Evolutionary conservation across 1,284 basidiomycete genomes (phyloP).

Genomic region (Microbotryum silenes-acaulis): DNA sequence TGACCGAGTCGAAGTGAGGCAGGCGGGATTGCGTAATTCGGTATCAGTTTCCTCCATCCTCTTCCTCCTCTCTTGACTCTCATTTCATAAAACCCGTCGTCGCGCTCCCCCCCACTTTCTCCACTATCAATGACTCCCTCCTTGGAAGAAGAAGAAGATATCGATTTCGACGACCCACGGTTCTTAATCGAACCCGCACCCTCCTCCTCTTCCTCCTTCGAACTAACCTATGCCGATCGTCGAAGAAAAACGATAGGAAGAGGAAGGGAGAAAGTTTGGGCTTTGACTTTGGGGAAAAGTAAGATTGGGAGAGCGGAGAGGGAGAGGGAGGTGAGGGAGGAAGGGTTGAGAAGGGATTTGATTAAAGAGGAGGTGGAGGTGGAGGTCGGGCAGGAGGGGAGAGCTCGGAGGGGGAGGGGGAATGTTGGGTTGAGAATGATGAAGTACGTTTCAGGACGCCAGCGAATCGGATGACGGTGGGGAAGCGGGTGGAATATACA

Average conservation of each 20-base stretch:
- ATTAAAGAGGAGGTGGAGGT: background rate
- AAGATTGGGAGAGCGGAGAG: conserved; percentile 15
- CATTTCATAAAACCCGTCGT: too few species aligned
- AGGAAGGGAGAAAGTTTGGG: background rate
- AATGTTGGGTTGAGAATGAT: conserved; percentile 73
- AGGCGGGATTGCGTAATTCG: too few species aligned
- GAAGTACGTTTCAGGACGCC: conserved; percentile 42
- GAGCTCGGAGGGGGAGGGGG: conserved; percentile 63
- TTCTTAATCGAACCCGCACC: conserved; percentile 12
- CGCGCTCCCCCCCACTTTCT: too few species aligned
- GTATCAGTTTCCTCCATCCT: too few species aligned
- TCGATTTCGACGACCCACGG: conserved; percentile 31
- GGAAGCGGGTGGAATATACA: too few species aligned
- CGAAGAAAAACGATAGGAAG: background rate
- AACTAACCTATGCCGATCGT: conserved; percentile 19
- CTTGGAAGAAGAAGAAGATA: background rate
- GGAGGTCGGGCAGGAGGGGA: conserved; percentile 9
- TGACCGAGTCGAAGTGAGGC: too few species aligned
- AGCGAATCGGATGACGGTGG: too few species aligned
- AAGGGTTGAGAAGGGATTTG: background rate
- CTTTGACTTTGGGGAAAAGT: background rate
- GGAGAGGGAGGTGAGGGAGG: conserved; percentile 18
- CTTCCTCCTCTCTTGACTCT: too few species aligned
- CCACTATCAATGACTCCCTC: too few species aligned
- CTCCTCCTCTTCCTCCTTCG: background rate